phyloP scores from a whole-genome alignment of 257 asterid genomes.

The Anisodus tanguticus region DNA sequence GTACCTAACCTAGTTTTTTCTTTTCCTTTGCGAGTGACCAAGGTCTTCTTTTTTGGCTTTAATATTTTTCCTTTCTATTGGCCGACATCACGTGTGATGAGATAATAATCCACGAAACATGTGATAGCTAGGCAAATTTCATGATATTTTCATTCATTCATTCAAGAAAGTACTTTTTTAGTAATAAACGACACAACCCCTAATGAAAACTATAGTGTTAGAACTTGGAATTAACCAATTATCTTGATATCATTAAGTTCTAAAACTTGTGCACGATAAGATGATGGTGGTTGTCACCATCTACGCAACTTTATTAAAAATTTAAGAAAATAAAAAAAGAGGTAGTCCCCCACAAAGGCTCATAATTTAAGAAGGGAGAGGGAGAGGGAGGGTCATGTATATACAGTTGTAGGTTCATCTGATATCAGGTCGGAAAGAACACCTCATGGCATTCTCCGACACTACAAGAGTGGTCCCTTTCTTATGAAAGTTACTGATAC shows the following conservation, averaged over 20 bases:
- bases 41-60: not conserved
- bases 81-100: conserved; percentile 24
- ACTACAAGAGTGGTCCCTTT: conserved; percentile 61
- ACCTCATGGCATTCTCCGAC: conserved; percentile 48
- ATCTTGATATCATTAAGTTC: not conserved
- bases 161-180: not conserved
- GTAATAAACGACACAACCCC: not conserved
- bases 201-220: not conserved
- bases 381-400: not conserved
- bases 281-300: conserved; percentile 63
- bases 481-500: conserved; percentile 36
- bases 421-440: conserved; percentile 39
- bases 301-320: conserved; percentile 42
- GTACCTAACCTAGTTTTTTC: not conserved
- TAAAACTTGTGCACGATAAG: conserved; percentile 31
- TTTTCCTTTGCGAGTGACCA: not conserved
- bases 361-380: conserved; percentile 40
- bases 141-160: not conserved
- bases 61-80: not conserved
- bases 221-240: not conserved
- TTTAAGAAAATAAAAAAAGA: not conserved
- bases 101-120: conserved; percentile 22
- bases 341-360: conserved; percentile 65
- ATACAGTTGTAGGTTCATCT: conserved; percentile 36
- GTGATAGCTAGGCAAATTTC: conserved; percentile 23